Conservation (phyloP, 1,284 basidiomycete genomes). For the Cystobasidiaceae sp. region DNA sequence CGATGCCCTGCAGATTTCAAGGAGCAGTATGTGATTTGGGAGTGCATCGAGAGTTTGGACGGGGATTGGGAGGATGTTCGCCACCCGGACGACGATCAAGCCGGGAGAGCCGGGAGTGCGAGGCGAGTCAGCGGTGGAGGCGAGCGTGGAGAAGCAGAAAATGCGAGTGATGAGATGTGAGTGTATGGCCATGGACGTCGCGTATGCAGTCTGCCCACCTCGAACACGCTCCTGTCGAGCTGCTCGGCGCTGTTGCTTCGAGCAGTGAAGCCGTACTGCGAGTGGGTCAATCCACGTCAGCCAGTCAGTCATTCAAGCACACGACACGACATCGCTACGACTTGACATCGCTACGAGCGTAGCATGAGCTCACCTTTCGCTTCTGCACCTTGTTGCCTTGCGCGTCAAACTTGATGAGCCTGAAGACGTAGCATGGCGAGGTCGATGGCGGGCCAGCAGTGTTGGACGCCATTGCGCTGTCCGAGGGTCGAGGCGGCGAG, state of each 20-base stretch:
- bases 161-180: not conserved
- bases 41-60: not conserved
- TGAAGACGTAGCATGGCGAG: slow-evolving; percentile 24
- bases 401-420: slow-evolving; percentile 23
- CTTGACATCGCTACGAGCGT: not conserved
- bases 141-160: not conserved
- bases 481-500: too few relatives aligned
- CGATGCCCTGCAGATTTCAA: slow-evolving; percentile 18
- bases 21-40: not conserved
- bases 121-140: not conserved
- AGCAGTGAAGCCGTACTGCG: slow-evolving; percentile 26
- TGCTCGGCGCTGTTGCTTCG: not conserved
- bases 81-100: too few relatives aligned
- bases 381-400: slow-evolving; percentile 25
- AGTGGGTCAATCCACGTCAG: not conserved
- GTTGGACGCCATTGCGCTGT: too few relatives aligned
- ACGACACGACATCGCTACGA: not conserved
- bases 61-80: not conserved
- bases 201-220: slow-evolving; percentile 18
- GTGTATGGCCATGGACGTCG: too few relatives aligned
- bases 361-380: slow-evolving; percentile 19
- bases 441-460: too few relatives aligned
- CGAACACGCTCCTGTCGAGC: slow-evolving; percentile 27
- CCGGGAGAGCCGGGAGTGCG: not conserved
- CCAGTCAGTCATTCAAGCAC: not conserved